Conservation (phyloP, 1,139 yeast genomes). For the Arxiozyma telluris region DNA sequence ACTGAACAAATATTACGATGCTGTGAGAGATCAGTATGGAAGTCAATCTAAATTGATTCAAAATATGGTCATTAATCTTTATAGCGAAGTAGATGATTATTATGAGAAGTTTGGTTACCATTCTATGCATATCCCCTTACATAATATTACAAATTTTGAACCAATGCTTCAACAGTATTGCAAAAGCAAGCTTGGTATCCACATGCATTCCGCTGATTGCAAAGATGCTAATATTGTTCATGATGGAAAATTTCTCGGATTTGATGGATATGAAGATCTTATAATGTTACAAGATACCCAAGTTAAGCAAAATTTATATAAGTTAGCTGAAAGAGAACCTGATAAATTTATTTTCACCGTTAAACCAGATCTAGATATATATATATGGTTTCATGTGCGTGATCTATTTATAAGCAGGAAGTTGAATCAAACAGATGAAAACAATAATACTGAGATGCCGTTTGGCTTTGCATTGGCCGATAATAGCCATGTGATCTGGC, state of each 20-base stretch:
- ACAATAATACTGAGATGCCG: conserved; percentile 9
- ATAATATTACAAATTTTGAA: conserved; percentile 21
- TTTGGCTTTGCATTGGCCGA: conserved; percentile 31
- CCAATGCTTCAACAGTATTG: conserved; percentile 15
- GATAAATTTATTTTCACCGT: conserved; percentile 30
- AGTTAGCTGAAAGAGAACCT: conserved; percentile 28
- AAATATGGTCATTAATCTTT: conserved; percentile 44
- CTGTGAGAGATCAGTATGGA: conserved; percentile 21
- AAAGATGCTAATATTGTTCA: conserved; percentile 8
- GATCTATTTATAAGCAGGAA: conserved; percentile 32
- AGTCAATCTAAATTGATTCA: conserved; percentile 14
- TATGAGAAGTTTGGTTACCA: conserved; percentile 52
- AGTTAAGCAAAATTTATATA: conserved; percentile 22
- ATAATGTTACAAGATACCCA: conserved; percentile 28
- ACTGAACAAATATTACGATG: conserved; percentile 35
- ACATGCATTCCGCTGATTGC: no score
- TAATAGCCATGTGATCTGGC: conserved; percentile 38
- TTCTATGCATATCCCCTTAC: conserved; percentile 40
- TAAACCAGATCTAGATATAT: conserved; percentile 33
- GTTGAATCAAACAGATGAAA: conserved; percentile 9
- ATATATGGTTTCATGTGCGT: conserved; percentile 38
- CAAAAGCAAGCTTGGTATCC: not conserved
- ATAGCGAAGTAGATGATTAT: conserved; percentile 68
- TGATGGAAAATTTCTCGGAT: conserved; percentile 26
- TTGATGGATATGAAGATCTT: conserved; percentile 31